Conservation (phyloP, 345 rosid genomes). For the Acer negundo region DNA sequence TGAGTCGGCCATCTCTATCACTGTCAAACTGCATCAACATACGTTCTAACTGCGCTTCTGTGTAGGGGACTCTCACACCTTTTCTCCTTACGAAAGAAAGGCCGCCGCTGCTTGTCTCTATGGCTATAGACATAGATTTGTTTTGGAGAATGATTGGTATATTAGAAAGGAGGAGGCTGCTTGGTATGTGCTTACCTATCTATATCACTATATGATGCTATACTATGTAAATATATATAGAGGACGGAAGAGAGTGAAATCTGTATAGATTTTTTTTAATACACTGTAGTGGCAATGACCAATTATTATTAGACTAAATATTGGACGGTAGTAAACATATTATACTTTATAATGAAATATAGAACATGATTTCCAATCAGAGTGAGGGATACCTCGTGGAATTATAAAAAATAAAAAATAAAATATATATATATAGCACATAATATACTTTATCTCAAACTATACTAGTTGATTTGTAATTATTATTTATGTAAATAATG, state of each 20-base stretch:
- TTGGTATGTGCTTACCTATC: background rate
- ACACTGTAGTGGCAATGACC: no score
- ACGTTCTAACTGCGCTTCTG: background rate
- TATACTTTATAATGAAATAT: background rate
- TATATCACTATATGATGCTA: background rate
- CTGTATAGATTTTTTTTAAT: background rate
- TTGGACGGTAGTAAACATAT: no score
- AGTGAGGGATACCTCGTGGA: no score
- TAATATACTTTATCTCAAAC: background rate
- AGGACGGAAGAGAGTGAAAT: background rate
- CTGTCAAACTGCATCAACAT: constrained; percentile 12
- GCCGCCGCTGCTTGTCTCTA: background rate
- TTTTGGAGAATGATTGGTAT: background rate
- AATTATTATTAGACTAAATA: no score
- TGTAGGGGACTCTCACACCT: background rate
- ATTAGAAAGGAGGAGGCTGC: background rate
- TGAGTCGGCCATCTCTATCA: constrained; percentile 18
- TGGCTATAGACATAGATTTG: background rate
- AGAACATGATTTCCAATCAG: no score
- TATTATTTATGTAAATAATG: no score
- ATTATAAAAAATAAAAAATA: no score
- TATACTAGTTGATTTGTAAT: background rate
- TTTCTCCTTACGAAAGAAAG: background rate
- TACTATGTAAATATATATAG: background rate
- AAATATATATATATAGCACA: no score